A percentile compares a stretch with the other conserved stretches of the same genome.
These are phyloP conservation scores for Talaromyces stipitatus DNA, from an alignment of 495 filamentous ascomycete genomes.

Conservation along the genomic window DNA sequence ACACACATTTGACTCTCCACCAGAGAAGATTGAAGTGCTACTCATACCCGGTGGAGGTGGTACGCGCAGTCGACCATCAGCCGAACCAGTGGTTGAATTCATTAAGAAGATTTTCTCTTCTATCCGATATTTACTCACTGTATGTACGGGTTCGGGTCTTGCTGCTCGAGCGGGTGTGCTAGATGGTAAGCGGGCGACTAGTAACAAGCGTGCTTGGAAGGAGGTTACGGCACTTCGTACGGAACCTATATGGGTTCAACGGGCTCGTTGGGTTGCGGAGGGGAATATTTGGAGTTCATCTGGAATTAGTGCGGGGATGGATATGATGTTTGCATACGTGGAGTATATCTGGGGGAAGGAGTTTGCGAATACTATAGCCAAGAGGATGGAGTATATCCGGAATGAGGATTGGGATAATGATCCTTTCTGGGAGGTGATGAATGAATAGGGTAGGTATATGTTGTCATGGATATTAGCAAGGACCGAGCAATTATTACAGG, in stretches of 20 bases:
- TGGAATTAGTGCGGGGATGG: constrained; percentile 20
- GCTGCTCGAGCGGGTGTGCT: constrained; percentile 48
- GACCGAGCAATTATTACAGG: background rate
- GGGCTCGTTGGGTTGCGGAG: constrained; percentile 1
- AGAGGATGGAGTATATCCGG: constrained; percentile 5
- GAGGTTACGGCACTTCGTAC: background rate
- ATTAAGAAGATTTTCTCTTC: constrained; percentile 19
- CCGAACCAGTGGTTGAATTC: constrained; percentile 30
- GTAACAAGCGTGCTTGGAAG: constrained; percentile 20
- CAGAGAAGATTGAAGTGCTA: constrained; percentile 47
- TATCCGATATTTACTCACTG: constrained; percentile 44
- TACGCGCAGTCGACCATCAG: constrained; percentile 21
- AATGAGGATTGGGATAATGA: constrained; percentile 5
- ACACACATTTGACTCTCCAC: constrained; percentile 3
- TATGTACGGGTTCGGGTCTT: constrained; percentile 52
- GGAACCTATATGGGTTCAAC: background rate
- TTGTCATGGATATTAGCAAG: background rate
- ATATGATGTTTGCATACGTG: constrained; percentile 20
- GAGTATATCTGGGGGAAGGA: background rate
- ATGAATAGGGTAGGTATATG: no score
- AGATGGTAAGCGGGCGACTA: constrained; percentile 52
- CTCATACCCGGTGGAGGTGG: constrained; percentile 60
- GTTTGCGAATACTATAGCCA: background rate
- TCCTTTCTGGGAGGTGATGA: no score
- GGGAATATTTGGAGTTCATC: constrained; percentile 17